Base-by-base conservation (phyloP, 331 rosid species). In the Stylosanthes scabra region DNA sequence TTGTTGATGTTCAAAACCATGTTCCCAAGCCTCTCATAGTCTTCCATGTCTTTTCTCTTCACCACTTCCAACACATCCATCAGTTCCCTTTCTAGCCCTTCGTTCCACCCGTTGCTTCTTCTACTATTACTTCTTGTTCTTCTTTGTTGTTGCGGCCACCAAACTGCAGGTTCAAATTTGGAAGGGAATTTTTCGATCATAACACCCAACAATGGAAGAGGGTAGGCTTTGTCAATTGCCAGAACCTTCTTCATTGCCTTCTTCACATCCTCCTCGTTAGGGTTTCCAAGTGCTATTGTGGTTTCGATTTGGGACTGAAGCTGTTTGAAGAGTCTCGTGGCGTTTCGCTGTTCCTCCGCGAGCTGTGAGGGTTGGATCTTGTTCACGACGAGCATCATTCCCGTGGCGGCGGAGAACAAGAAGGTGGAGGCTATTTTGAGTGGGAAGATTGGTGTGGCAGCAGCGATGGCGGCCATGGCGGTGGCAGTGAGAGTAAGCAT, bases 151-250 rank as follows among this genome's bases (percentile, higher is more conserved):
- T 27, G 58, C 13, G 98, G 98, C 98, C 97, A 88, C 98, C 97
- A 93, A n/a, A 81, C 87, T 0, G 97, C 86, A 4, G 95, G 95
- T 71, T 90, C 80, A 15, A 81, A 85, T 2, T 59, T 82, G 8
- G 52, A 4, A 3, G 98, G 98, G 37, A 90, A 88, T 62, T 88
- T 90, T 6, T 92, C 93, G 31, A 92, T 63, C 96, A 92, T 90
- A 11, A 82, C 77, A 34, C 98, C 98, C 0, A 90, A 71, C 5
- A 92, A 68, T 15, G 97, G 96, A 67, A 92, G 93, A 28, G 96
- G 96, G 71, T 78, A 89, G 2, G 96, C 96, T 70, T 67, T 89
- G 46, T 91, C 97, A 1, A 92, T 72, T 0, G 90, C 92, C 78
- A 92, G 49, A 14, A 92, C 86, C 28, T 79, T 86, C 4, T 84